Conservation (phyloP, 495 filamentous ascomycete genomes). For the Penicillium alfredii region DNA sequence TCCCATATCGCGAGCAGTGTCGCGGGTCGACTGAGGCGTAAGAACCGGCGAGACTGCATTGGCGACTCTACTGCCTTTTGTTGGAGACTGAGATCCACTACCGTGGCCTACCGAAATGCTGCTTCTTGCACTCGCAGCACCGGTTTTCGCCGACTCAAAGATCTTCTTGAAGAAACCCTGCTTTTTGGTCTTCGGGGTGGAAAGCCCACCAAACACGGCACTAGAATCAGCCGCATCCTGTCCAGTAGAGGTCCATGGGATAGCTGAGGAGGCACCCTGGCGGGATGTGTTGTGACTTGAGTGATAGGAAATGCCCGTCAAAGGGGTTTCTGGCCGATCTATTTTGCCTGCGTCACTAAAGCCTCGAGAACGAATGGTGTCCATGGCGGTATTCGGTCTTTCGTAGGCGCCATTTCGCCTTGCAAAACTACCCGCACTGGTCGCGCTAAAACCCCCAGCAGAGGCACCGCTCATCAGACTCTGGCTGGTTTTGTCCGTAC, state of each 20-base stretch:
- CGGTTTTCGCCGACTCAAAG: conserved; percentile 88
- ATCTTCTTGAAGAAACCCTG: conserved; percentile 96
- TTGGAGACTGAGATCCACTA: conserved; percentile 43
- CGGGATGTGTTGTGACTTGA: conserved; percentile 71
- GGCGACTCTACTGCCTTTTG: conserved; percentile 38
- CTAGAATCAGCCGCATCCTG: conserved; percentile 40
- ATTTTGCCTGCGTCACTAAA: conserved; percentile 40
- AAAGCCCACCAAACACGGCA: conserved; percentile 67
- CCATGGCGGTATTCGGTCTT: conserved; percentile 49
- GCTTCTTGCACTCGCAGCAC: conserved; percentile 80
- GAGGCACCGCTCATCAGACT: conserved; percentile 92
- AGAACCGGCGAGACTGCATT: conserved; percentile 31
- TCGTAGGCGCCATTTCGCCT: conserved; percentile 49
- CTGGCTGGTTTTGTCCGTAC: conserved; percentile 69
- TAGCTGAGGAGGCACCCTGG: conserved; percentile 42
- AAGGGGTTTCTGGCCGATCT: conserved; percentile 60
- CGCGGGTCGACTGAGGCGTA: conserved; percentile 31
- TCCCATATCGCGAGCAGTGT: conserved; percentile 62
- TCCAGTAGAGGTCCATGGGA: conserved; percentile 39
- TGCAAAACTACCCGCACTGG: conserved; percentile 88
- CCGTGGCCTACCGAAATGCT: conserved; percentile 66
- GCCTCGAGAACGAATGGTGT: conserved; percentile 35
- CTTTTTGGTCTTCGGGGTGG: conserved; percentile 85
- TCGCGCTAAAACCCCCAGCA: conserved; percentile 86
- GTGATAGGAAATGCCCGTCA: conserved; percentile 75